phyloP scores from a whole-genome alignment of 352 stramenopile genomes.

The Globisporangium splendens region DNA sequence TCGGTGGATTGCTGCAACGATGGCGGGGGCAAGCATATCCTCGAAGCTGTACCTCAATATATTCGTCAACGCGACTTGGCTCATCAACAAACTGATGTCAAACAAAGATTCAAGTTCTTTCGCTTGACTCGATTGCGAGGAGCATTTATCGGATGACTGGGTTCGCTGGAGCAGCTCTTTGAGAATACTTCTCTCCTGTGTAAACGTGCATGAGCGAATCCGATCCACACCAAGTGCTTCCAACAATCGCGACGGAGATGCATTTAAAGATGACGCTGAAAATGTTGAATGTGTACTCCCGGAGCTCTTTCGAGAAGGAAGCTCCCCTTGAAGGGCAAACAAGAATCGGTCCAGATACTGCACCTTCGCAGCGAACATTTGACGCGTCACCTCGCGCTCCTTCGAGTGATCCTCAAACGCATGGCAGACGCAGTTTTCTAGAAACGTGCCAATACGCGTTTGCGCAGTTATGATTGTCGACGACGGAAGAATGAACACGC shows the following conservation, averaged over 20 bases:
- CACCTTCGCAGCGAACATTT: conserved; percentile 24
- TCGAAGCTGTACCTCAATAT: conserved; percentile 36
- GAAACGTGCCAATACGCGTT: conserved; percentile 24
- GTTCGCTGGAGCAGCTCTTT: neutral
- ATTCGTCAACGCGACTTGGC: conserved; percentile 44
- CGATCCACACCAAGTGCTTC: neutral
- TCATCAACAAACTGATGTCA: conserved; percentile 38
- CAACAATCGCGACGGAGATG: neutral
- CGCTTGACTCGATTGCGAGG: neutral
- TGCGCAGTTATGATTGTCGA: conserved; percentile 15
- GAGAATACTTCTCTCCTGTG: conserved; percentile 19
- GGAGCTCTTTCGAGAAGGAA: neutral
- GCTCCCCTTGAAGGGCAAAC: conserved; percentile 30
- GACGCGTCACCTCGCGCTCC: conserved; percentile 6
- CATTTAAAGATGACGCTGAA: neutral
- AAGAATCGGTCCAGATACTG: conserved; percentile 55
- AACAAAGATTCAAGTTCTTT: conserved; percentile 7
- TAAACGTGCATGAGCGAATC: conserved; percentile 24
- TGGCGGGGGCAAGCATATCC: conserved; percentile 19
- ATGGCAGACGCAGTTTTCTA: conserved; percentile 19
- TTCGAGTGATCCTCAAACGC: neutral
- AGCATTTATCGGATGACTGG: neutral
- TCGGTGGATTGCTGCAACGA: conserved; percentile 13
- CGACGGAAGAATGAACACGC: conserved; percentile 24
- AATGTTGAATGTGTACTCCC: neutral